A percentile compares a stretch with the other conserved stretches of the same genome.
Conservation (phyloP, 2,329 filamentous ascomycete genomes). For the Epichloe typhina region DNA sequence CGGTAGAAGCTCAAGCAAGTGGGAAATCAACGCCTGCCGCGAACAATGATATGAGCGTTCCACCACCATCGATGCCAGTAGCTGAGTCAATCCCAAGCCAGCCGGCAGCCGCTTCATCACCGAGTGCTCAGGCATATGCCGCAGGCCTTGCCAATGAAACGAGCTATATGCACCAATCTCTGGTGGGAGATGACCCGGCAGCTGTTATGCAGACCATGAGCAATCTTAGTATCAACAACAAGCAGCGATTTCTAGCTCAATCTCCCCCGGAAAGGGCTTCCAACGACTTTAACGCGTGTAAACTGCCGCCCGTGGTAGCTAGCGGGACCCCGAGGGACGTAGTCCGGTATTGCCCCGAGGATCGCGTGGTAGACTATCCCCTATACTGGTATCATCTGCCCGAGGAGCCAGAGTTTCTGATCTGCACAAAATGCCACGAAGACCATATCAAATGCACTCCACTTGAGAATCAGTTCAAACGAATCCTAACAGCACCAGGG, state of each 20-base stretch:
- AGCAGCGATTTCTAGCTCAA: neutral
- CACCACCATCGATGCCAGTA: neutral
- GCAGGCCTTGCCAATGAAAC: neutral
- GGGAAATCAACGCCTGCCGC: neutral
- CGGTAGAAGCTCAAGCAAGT: neutral
- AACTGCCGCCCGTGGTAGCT: conserved; percentile 8
- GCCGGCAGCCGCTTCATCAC: neutral
- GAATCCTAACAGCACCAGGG: conserved; percentile 12
- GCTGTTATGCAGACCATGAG: conserved; percentile 1
- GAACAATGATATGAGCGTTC: neutral
- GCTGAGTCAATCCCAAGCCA: neutral
- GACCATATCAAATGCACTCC: conserved; percentile 21
- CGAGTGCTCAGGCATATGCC: neutral
- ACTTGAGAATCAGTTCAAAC: conserved; percentile 18
- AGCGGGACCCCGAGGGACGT: conserved; percentile 12
- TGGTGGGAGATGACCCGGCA: neutral
- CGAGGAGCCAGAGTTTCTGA: conserved; percentile 16
- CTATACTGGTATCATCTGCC: conserved; percentile 20
- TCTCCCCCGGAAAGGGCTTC: neutral
- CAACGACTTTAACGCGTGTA: neutral
- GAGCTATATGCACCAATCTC: neutral
- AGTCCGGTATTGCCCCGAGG: conserved; percentile 17
- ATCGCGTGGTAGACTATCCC: conserved; percentile 14
- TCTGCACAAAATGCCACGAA: conserved; percentile 29
- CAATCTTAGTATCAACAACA: neutral